Evolutionary conservation across 2,329 filamentous ascomycete species (phyloP), one percentile per base, ranked within the genome.

Genomic region (Apiospora pterosperma): DNA sequence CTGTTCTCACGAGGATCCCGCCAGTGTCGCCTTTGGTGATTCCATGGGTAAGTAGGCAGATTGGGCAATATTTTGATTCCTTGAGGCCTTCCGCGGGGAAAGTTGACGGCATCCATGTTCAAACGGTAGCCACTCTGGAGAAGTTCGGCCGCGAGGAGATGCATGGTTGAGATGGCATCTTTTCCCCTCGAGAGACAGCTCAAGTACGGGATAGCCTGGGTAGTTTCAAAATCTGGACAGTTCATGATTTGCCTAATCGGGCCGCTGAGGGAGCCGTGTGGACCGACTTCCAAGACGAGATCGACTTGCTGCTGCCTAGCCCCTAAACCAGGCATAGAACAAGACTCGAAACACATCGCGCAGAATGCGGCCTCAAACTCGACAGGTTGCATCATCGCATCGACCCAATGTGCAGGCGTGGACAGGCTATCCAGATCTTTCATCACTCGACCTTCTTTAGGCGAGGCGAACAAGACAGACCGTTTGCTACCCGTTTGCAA

Each of bases 201-300:
- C 31, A 14, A 59, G 62, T 65, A 72, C 16, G 64, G 59, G 36
- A 72, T 70, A 67, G 62, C 66, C 66, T 10, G 64, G 21, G 14
- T 70, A n/a, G n/a, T n/a, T 11, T 39, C 38, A 14, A 16, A 6
- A 5, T 39, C 38, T 5, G 7, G 38, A 4, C 5, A 4, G 59
- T 69, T 68, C 68, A 76, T 59, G 14, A 73, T 75, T 62, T 77
- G 71, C 11, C 68, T 66, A 5, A 74, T 72, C 0, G 75, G 74
- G 0, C 74, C 73, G 1, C 67, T 65, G 2, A 76, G 70, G 0
- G 75, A 71, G 2, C 69, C 66, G 31, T 76, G 74, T 2, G 76
- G 67, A 0, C 76, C 76, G 23, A 77, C 64, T 52, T 77, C 76
- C 8, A 77, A 62, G 14, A 74, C 64, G 34, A 74, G 63, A 36